phyloP scores from a whole-genome alignment of 192 early-diverging fungal genomes.

The Helicostylum pulchrum region DNA sequence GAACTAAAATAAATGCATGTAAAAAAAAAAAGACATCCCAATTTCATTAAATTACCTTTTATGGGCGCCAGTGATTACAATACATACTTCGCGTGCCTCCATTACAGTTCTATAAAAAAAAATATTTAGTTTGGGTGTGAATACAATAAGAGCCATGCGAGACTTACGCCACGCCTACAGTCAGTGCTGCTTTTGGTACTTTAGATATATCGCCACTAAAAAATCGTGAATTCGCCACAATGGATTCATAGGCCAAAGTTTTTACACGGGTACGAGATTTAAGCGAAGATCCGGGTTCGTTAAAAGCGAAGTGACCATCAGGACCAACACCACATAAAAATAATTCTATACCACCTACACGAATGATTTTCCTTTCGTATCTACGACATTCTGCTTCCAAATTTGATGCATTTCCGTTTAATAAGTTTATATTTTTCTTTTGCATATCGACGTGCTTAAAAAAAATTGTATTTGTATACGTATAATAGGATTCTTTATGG shows the following conservation, averaged over 20 bases:
- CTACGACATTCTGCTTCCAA: conserved; percentile 72
- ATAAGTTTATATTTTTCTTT: conserved; percentile 74
- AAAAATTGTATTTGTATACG: conserved; percentile 82
- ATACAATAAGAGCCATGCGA: not conserved
- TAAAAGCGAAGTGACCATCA: conserved; percentile 86
- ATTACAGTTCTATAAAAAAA: conserved; percentile 63
- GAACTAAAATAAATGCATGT: not conserved
- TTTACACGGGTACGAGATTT: conserved; percentile 79
- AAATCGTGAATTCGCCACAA: conserved; percentile 20
- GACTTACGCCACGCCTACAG: conserved; percentile 73
- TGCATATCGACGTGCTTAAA: conserved; percentile 64
- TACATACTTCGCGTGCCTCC: conserved; percentile 79
- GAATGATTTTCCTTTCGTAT: conserved; percentile 75
- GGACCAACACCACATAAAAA: conserved; percentile 83
- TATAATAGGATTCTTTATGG: conserved; percentile 70
- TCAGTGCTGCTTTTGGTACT: conserved; percentile 80
- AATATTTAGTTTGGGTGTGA: not conserved
- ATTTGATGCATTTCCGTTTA: conserved; percentile 79
- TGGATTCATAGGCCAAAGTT: conserved; percentile 70
- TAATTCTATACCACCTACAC: conserved; percentile 82
- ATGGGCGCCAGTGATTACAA: conserved; percentile 82
- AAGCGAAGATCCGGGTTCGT: conserved; percentile 79
- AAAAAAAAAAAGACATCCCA: conserved; percentile 29
- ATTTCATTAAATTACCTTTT: conserved; percentile 44
- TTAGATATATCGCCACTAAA: conserved; percentile 78